A percentile compares a stretch with the other conserved stretches of the same genome.
phyloP scores from a whole-genome alignment of 768 basidiomycete genomes.

The Amanita polypyramis region DNA sequence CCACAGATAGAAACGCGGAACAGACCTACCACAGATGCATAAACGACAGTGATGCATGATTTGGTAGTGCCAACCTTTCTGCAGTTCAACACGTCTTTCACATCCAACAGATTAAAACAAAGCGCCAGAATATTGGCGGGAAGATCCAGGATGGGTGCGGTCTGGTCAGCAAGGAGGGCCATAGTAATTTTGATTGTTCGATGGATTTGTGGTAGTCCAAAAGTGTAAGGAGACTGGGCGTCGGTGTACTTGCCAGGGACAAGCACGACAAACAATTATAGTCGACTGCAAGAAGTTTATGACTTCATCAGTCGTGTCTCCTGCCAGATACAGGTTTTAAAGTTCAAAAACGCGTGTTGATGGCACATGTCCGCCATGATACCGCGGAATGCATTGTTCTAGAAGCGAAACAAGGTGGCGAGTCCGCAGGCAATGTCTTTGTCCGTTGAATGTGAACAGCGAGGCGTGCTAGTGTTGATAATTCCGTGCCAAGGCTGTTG shows the following conservation, averaged over 20 bases:
- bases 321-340: not conserved
- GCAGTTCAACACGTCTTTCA: conserved; percentile 2
- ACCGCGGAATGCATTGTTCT: not conserved
- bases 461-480: no score
- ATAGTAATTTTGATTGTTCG: not conserved
- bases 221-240: not conserved
- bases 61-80: not conserved
- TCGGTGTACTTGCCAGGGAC: not conserved
- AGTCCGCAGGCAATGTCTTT: not conserved
- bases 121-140: conserved; percentile 1
- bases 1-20: not conserved
- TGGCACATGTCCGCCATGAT: not conserved
- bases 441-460: no score
- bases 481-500: no score
- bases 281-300: not conserved
- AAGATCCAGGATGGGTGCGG: not conserved
- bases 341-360: conserved; percentile 4
- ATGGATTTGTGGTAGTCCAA: not conserved
- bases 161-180: not conserved
- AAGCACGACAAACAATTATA: not conserved
- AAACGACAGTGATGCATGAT: not conserved
- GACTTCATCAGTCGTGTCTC: not conserved
- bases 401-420: not conserved
- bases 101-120: not conserved
- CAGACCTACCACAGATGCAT: not conserved